A percentile compares a stretch with the other conserved stretches of the same genome.
phyloP scores from a whole-genome alignment of 495 filamentous ascomycete genomes.

The Xylaria sp. region DNA sequence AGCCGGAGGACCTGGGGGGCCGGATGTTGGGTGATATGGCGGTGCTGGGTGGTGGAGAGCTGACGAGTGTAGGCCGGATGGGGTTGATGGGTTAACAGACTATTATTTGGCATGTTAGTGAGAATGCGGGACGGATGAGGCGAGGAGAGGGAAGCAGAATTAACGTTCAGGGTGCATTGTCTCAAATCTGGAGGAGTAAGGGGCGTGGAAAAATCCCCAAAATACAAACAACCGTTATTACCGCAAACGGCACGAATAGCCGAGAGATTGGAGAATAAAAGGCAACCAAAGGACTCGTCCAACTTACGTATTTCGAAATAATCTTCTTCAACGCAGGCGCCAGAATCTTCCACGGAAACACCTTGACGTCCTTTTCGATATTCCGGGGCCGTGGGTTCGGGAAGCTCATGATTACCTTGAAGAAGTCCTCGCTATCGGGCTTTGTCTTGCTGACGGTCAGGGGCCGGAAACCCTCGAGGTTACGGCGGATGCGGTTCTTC shows the following conservation, averaged over 20 bases:
- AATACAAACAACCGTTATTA: not conserved
- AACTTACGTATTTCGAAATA: conserved; percentile 84
- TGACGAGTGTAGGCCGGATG: conserved; percentile 37
- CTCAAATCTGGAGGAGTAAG: not conserved
- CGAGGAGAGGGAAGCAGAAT: not conserved
- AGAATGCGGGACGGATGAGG: not conserved
- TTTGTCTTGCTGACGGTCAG: conserved; percentile 92
- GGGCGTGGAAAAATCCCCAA: not conserved
- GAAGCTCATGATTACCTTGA: conserved; percentile 99
- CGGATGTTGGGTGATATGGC: conserved; percentile 19
- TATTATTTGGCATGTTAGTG: conserved; percentile 22
- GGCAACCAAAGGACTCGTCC: not conserved
- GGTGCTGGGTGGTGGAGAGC: conserved; percentile 42
- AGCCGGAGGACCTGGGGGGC: conserved; percentile 16
- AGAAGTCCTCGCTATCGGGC: conserved; percentile 90
- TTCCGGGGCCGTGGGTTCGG: conserved; percentile 92
- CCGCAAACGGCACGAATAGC: not conserved
- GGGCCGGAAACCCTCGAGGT: conserved; percentile 90
- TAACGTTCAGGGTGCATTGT: not conserved
- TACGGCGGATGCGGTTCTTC: conserved; percentile 95
- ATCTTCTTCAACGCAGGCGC: conserved; percentile 90
- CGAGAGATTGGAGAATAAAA: not conserved
- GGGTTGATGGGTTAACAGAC: conserved; percentile 39
- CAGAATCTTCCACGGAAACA: conserved; percentile 92
- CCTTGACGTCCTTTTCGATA: conserved; percentile 99